Evolutionary conservation across 176 grass and related monocot species (phyloP), one percentile per base, ranked within the genome.

Genomic region (Calamus simplicifolius): DNA sequence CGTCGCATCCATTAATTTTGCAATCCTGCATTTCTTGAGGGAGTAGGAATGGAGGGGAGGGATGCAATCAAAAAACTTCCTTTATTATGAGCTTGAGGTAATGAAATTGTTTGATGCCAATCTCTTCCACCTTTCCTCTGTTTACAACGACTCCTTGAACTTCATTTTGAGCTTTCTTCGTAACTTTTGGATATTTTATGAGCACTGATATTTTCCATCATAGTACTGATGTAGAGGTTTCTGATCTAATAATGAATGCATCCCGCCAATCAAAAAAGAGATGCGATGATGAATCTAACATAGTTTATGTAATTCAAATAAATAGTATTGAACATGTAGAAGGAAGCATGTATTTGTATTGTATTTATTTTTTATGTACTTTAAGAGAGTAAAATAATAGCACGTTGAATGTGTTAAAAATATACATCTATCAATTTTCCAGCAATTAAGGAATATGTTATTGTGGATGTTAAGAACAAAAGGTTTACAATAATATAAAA

Each of bases 151-250:
- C 49, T 50, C 52, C 13, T n/a, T 5, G 70, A 25, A 80, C 70
- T 51, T 74, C 77, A 3, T 58, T 18, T 16, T 63, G 77, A n/a
- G 63, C 77, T 21, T 69, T 80, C 8, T 66, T 43, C 28, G 69
- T 60, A 16, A 30, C 63, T 10, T 5, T 14, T 1, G 64, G 64
- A 28, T 69, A 69, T 6, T 18, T 73, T 49, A 52, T 69, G 14
- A 80, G 78, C 71, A 80, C 7, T 53, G 23, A n/a, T n/a, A n/a
- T n/a, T n/a, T n/a, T n/a, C n/a, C n/a, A n/a, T n/a, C n/a, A n/a
- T n/a, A n/a, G n/a, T n/a, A n/a, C n/a, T 0, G 48, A 54, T 16
- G 62, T 35, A 1, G 64, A 57, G 6, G 64, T 74, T 18, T 69
- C 78, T 5, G 53, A 57, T 48, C 70, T 70, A 5, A 49, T 70